Percentiles rank a stretch among this genome's conserved stretches.
Evolutionary conservation across 192 early-diverging fungal genomes (phyloP).

Genomic region (Anaeromyces robustus): DNA sequence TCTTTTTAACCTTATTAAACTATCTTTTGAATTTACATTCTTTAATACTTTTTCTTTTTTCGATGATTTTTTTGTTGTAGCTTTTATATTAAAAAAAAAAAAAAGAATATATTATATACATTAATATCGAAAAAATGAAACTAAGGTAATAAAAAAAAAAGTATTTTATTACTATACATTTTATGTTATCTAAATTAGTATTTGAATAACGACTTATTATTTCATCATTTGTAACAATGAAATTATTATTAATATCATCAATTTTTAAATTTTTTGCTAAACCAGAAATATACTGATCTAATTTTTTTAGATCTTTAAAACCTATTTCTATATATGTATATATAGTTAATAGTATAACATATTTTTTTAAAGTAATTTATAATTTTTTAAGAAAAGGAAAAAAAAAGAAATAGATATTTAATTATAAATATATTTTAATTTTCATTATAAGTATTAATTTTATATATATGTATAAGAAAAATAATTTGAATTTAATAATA

Average conservation of each 20-base stretch:
- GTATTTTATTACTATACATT: too few relatives aligned
- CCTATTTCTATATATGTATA: background rate
- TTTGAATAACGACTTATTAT: background rate
- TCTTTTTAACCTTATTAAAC: background rate
- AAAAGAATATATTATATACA: too few relatives aligned
- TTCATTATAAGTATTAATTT: too few relatives aligned
- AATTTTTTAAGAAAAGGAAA: too few relatives aligned
- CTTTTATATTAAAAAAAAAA: background rate
- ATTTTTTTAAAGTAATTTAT: too few relatives aligned
- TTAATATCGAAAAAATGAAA: too few relatives aligned
- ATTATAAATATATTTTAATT: too few relatives aligned
- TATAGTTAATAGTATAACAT: too few relatives aligned
- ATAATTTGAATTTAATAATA: too few relatives aligned
- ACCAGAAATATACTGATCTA: background rate
- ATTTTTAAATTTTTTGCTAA: background rate
- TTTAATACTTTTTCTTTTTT: background rate
- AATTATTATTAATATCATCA: background rate
- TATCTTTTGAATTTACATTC: background rate
- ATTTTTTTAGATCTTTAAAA: background rate
- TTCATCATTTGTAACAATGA: background rate
- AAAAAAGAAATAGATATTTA: too few relatives aligned
- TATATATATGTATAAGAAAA: too few relatives aligned
- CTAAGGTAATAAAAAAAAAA: too few relatives aligned
- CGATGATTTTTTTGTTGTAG: background rate
- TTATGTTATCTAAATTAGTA: background rate